phyloP scores from a whole-genome alignment of 2,329 filamentous ascomycete genomes.

The Ophiostoma quercus region DNA sequence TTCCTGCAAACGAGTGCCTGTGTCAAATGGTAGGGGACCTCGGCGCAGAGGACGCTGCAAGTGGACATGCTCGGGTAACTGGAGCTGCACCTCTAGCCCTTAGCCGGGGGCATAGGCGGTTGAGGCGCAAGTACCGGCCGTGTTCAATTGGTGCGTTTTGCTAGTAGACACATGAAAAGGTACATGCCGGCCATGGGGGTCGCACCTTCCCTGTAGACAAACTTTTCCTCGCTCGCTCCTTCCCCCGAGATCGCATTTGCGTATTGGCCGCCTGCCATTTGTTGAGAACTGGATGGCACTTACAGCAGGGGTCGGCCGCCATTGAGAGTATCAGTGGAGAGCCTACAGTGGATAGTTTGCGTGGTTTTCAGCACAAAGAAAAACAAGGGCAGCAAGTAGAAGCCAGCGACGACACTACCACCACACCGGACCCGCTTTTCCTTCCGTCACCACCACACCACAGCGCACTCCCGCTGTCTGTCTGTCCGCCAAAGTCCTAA shows the following conservation, averaged over 20 bases:
- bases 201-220: constrained; percentile 8
- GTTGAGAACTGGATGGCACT: constrained; percentile 6
- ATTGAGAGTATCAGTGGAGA: neutral
- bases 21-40: constrained; percentile 18
- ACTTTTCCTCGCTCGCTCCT: constrained; percentile 11
- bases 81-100: constrained; percentile 22
- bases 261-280: neutral
- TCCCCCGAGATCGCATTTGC: constrained; percentile 26
- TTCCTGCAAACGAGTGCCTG: no score
- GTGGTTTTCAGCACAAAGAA: constrained; percentile 10
- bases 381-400: constrained; percentile 5
- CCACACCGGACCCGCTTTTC: constrained; percentile 11
- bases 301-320: neutral
- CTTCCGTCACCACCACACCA: neutral
- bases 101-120: constrained; percentile 21
- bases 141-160: no score
- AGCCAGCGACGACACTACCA: neutral
- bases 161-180: neutral
- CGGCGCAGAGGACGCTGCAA: constrained; percentile 25
- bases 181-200: neutral
- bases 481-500: neutral
- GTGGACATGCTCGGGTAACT: constrained; percentile 26
- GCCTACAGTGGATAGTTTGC: constrained; percentile 1
- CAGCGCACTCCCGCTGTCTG: neutral
- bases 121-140: constrained; percentile 14